These are phyloP conservation scores for Pichia heedii DNA, from an alignment of 805 yeast genomes.

Conservation along the genomic window DNA sequence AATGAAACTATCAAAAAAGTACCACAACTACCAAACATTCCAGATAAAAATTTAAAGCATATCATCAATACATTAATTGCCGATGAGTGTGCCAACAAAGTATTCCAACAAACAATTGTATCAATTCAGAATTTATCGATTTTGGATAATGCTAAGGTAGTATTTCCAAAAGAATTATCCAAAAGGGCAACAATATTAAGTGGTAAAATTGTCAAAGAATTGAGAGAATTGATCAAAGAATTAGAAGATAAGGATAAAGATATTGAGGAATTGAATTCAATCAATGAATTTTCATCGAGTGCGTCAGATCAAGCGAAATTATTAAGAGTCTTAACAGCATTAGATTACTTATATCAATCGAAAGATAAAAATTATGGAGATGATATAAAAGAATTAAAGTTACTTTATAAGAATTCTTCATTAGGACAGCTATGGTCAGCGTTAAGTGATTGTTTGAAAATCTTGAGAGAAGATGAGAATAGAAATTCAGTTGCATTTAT, in stretches of 20 bases:
- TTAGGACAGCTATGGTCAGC: constrained; percentile 82
- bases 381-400: constrained; percentile 42
- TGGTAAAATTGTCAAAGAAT: constrained; percentile 42
- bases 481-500: constrained; percentile 67
- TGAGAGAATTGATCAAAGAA: constrained; percentile 40
- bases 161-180: constrained; percentile 62
- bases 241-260: constrained; percentile 30
- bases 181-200: constrained; percentile 55
- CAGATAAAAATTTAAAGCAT: constrained; percentile 49
- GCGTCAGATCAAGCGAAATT: constrained; percentile 84
- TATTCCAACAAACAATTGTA: constrained; percentile 75
- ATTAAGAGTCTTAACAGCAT: constrained; percentile 76
- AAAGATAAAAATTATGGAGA: constrained; percentile 22
- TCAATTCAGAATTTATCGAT: constrained; percentile 69
- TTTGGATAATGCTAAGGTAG: constrained; percentile 49
- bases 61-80: constrained; percentile 63
- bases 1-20: constrained; percentile 16
- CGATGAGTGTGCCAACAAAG: constrained; percentile 76
- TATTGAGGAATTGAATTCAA: constrained; percentile 37
- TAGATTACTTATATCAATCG: constrained; percentile 67
- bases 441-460: constrained; percentile 59
- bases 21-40: constrained; percentile 50
- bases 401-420: constrained; percentile 56
- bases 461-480: constrained; percentile 49
- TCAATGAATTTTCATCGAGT: constrained; percentile 64